A percentile compares a stretch with the other conserved stretches of the same genome.
These are phyloP conservation scores for Phytopythium sindhum DNA, from an alignment of 352 stramenopile species.

Conservation along the genomic window DNA sequence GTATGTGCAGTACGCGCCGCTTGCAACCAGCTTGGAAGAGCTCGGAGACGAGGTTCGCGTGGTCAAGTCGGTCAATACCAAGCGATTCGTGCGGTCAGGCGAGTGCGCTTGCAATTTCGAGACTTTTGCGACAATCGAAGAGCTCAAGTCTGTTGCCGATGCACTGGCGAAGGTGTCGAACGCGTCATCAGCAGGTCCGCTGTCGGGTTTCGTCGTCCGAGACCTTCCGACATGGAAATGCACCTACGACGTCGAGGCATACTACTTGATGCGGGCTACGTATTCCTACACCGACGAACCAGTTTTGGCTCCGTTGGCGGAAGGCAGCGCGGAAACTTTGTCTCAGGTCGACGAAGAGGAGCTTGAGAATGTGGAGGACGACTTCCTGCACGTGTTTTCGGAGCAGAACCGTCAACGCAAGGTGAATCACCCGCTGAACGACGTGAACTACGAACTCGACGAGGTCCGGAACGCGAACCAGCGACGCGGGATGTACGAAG, in stretches of 20 bases:
- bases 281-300: constrained; percentile 66
- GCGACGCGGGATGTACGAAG: constrained; percentile 74
- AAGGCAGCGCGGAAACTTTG: constrained; percentile 18
- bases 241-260: constrained; percentile 86
- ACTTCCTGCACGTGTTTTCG: constrained; percentile 77
- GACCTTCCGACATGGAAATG: constrained; percentile 86
- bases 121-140: constrained; percentile 68
- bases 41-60: constrained; percentile 69
- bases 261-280: constrained; percentile 82
- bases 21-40: constrained; percentile 79
- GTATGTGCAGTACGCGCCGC: constrained; percentile 80
- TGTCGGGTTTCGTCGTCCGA: constrained; percentile 80
- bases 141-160: constrained; percentile 49
- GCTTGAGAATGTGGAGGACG: constrained; percentile 68
- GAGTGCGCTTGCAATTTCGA: constrained; percentile 83
- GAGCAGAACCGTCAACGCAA: constrained; percentile 42
- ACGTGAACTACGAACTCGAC: constrained; percentile 80
- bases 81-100: constrained; percentile 76
- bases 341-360: constrained; percentile 51
- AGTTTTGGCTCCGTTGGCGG: constrained; percentile 8
- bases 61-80: constrained; percentile 69
- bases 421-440: constrained; percentile 50
- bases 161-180: constrained; percentile 26
- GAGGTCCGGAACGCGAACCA: constrained; percentile 74
- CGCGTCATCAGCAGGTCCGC: constrained; percentile 34